Percentiles rank a stretch among this genome's conserved stretches.
Evolutionary conservation across 257 asterid genomes (phyloP).

Genomic region (Solanum megistacrolobum): DNA sequence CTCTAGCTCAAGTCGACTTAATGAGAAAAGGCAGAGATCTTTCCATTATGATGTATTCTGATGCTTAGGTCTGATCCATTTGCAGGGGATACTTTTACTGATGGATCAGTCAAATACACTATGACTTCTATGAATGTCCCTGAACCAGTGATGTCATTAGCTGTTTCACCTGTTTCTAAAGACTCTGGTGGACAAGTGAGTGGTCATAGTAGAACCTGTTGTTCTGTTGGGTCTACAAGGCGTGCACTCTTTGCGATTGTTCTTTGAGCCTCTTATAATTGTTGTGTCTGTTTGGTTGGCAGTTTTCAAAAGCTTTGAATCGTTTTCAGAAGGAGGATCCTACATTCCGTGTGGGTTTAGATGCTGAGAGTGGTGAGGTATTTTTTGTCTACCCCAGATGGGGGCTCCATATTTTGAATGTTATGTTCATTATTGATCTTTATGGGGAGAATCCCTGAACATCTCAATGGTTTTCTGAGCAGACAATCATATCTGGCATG

Average conservation of each 20-base stretch:
- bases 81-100: constrained; percentile 96
- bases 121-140: constrained; percentile 99
- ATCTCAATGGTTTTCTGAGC: constrained; percentile 27
- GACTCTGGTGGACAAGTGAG: constrained; percentile 97
- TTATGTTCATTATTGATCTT: neutral
- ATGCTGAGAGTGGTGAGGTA: constrained; percentile 95
- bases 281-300: constrained; percentile 19
- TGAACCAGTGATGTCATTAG: constrained; percentile 99
- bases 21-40: neutral
- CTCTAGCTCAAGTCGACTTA: neutral
- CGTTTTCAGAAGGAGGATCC: constrained; percentile 98
- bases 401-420: neutral
- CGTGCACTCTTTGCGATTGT: neutral
- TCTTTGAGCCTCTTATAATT: neutral
- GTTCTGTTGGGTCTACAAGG: constrained; percentile 6
- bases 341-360: constrained; percentile 94
- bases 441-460: neutral
- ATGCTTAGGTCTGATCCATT: constrained; percentile 7
- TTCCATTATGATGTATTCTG: neutral
- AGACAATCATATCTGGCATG: constrained; percentile 99
- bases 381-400: constrained; percentile 3
- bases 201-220: neutral
- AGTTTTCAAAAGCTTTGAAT: constrained; percentile 97
- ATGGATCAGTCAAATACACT: constrained; percentile 88
- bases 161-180: constrained; percentile 86